A percentile compares a stretch with the other conserved stretches of the same genome.
These are phyloP conservation scores for Endothia cerciana DNA, from an alignment of 2,329 filamentous ascomycete genomes.

Conservation along the genomic window DNA sequence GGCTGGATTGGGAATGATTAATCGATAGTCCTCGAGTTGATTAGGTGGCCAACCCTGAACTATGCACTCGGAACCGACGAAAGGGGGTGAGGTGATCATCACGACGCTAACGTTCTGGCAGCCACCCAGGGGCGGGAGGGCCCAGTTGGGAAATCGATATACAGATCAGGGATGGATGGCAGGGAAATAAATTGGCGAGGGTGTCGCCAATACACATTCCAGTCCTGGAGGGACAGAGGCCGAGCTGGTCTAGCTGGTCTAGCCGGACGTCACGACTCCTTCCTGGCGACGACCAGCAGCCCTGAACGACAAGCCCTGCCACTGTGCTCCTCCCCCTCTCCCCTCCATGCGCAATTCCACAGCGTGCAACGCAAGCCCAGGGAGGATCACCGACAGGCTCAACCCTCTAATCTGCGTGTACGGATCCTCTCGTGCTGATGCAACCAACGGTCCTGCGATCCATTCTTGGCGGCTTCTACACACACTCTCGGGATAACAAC, in stretches of 20 bases:
- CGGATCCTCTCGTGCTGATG: conserved; percentile 8
- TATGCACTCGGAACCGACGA: not conserved
- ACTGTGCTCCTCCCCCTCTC: no score
- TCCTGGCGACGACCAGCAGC: not conserved
- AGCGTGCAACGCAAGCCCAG: not conserved
- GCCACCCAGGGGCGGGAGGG: not conserved
- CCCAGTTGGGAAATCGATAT: not conserved
- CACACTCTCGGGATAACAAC: not conserved
- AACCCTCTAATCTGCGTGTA: conserved; percentile 16
- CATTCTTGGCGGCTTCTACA: not conserved
- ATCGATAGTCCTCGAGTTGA: conserved; percentile 9
- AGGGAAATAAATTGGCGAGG: not conserved
- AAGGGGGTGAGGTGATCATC: not conserved
- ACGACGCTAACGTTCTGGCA: not conserved
- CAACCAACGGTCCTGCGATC: conserved; percentile 1
- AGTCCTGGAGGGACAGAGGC: not conserved
- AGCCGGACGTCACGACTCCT: not conserved
- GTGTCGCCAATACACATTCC: not conserved
- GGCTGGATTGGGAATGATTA: conserved; percentile 31
- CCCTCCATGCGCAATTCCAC: no score
- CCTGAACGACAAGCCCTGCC: no score
- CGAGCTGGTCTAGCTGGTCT: no score
- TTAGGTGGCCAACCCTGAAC: not conserved
- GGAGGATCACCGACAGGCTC: not conserved
- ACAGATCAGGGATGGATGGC: conserved; percentile 5